phyloP scores from a whole-genome alignment of 2,329 filamentous ascomycete genomes.

The Colletotrichum nymphaeae region DNA sequence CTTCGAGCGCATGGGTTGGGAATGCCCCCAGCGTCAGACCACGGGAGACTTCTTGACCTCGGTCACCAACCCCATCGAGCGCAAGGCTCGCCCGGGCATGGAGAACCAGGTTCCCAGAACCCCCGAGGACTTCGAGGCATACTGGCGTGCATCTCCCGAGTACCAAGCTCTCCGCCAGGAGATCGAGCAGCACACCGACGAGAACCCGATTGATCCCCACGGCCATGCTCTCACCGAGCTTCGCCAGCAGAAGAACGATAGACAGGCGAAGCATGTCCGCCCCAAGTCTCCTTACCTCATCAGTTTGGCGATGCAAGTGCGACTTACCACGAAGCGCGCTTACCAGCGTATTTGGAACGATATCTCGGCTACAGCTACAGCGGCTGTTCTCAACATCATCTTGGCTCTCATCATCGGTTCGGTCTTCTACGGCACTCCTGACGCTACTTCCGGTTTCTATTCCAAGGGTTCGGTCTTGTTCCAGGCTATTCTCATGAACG shows the following conservation, averaged over 20 bases:
- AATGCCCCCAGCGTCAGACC: slow-evolving; percentile 74
- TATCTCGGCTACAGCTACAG: slow-evolving; percentile 58
- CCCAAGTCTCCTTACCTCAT: slow-evolving; percentile 69
- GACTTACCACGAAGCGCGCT: slow-evolving; percentile 61
- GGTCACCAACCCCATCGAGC: slow-evolving; percentile 73
- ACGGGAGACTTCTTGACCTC: slow-evolving; percentile 78
- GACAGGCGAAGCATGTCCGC: slow-evolving; percentile 64
- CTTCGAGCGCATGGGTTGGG: slow-evolving; percentile 77
- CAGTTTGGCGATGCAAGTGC: slow-evolving; percentile 64
- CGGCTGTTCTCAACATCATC: slow-evolving; percentile 60
- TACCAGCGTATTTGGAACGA: slow-evolving; percentile 66
- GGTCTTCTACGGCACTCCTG: slow-evolving; percentile 65
- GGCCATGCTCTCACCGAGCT: slow-evolving; percentile 52
- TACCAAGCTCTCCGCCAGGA: slow-evolving; percentile 55
- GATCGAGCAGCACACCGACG: slow-evolving; percentile 61
- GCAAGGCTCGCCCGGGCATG: slow-evolving; percentile 65
- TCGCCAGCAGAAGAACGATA: slow-evolving; percentile 59
- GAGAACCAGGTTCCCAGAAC: slow-evolving; percentile 73
- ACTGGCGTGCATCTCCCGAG: slow-evolving; percentile 59
- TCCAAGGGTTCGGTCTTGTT: slow-evolving; percentile 68
- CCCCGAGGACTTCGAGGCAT: slow-evolving; percentile 73
- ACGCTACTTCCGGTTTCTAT: slow-evolving; percentile 63
- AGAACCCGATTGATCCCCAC: slow-evolving; percentile 55
- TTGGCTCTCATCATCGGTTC: slow-evolving; percentile 72
- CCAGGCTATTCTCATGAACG: slow-evolving; percentile 70